phyloP scores from a whole-genome alignment of 2,329 filamentous ascomycete species.

The Drechmeria coniospora region DNA sequence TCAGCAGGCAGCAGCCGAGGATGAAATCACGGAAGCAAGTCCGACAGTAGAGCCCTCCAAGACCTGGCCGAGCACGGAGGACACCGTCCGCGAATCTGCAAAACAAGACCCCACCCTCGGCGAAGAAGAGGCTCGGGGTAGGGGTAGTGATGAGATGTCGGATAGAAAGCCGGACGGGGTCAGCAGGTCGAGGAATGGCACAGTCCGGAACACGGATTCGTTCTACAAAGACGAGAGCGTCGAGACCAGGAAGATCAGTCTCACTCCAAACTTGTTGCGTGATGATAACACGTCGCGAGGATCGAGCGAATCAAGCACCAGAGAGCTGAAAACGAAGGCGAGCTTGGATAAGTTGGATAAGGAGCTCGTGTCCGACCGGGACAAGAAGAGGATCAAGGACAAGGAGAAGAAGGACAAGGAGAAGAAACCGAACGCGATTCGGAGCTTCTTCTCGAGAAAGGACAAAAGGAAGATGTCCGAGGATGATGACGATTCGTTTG shows the following conservation, averaged over 20 bases:
- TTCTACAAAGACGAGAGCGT: slow-evolving; percentile 95
- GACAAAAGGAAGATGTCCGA: slow-evolving; percentile 42
- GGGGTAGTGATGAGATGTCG: slow-evolving; percentile 55
- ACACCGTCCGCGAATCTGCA: slow-evolving; percentile 17
- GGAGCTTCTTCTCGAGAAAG: slow-evolving; percentile 47
- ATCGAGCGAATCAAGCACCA: slow-evolving; percentile 25
- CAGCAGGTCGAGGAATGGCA: slow-evolving; percentile 65
- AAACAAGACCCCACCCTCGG: slow-evolving; percentile 19
- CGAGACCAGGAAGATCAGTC: slow-evolving; percentile 92
- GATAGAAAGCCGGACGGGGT: slow-evolving; percentile 35
- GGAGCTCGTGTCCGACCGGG: slow-evolving; percentile 45
- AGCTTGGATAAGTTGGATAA: slow-evolving; percentile 58
- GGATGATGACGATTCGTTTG: slow-evolving; percentile 44
- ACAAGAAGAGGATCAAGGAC: slow-evolving; percentile 63
- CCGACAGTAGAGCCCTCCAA: slow-evolving; percentile 42
- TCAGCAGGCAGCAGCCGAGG: slow-evolving; percentile 15
- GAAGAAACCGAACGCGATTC: slow-evolving; percentile 40
- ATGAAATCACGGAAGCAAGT: slow-evolving; percentile 29
- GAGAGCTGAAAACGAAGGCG: slow-evolving; percentile 38
- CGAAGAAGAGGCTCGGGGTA: no score
- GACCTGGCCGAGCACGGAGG: slow-evolving; percentile 27
- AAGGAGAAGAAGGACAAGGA: slow-evolving; percentile 61
- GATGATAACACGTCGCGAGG: slow-evolving; percentile 55
- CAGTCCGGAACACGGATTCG: slow-evolving; percentile 80
- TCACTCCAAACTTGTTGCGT: slow-evolving; percentile 81